These are phyloP conservation scores for Barnettozyma hawaiiensis DNA, from an alignment of 1,139 yeast species.

Conservation along the genomic window DNA sequence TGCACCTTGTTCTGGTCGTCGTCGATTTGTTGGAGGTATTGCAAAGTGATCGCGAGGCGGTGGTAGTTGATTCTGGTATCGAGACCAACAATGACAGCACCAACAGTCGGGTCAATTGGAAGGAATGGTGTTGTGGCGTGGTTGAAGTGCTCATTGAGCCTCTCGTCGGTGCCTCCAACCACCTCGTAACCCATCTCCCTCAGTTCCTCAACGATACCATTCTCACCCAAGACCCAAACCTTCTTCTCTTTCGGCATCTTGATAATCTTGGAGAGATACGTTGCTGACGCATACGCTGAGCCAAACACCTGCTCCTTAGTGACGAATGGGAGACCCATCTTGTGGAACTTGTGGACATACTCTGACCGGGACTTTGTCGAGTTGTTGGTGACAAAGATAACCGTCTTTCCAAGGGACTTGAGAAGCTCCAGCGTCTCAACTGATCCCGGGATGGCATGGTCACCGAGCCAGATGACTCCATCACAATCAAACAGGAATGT, in stretches of 20 bases:
- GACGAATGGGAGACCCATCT: constrained; percentile 61
- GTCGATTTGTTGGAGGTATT: constrained; percentile 53
- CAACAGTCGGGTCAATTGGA: constrained; percentile 63
- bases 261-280: constrained; percentile 72
- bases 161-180: constrained; percentile 66
- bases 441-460: constrained; percentile 64
- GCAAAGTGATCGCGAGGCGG: constrained; percentile 75
- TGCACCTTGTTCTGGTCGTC: constrained; percentile 62
- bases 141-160: constrained; percentile 34
- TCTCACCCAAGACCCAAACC: constrained; percentile 82
- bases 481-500: constrained; percentile 91
- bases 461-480: constrained; percentile 90
- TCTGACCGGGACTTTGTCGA: constrained; percentile 82
- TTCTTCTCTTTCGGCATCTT: constrained; percentile 68
- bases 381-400: constrained; percentile 90
- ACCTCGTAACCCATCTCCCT: constrained; percentile 59
- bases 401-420: constrained; percentile 48
- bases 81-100: constrained; percentile 86
- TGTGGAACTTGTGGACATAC: constrained; percentile 68
- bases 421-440: constrained; percentile 59
- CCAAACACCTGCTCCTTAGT: constrained; percentile 78
- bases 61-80: constrained; percentile 73
- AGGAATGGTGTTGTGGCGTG: constrained; percentile 44
- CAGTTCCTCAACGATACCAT: constrained; percentile 74
- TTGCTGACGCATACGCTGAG: constrained; percentile 86